Evolutionary conservation across 1,284 basidiomycete genomes (phyloP), one percentile per base, ranked within the genome.

Genomic region (Trametes hirsuta): DNA sequence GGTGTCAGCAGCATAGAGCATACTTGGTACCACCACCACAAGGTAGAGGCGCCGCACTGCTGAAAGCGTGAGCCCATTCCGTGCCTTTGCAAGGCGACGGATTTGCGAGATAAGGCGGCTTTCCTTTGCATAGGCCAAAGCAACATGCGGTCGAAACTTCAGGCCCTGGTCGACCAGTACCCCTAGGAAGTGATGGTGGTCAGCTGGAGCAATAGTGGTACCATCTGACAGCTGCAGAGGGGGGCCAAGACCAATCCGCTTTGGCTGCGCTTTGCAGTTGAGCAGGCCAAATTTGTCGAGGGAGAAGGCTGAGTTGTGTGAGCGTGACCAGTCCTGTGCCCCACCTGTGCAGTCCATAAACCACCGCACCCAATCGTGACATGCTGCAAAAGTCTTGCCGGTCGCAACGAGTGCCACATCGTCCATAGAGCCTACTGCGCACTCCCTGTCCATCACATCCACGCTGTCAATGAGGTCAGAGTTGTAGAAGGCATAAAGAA

Each of bases 81-180:
- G 36, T 0, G 34, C 6, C 15, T 44, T 48, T 9, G 70, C 66
- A 6, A 77, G 53, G 3, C 74, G 34, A 9, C 60, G 37, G 48
- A 72, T 66, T 1, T 56, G 59, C 0, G 56, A 14, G 0, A 69
- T 49, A 59, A 66, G 68, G 39, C 55, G 55, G 0, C 60, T 62
- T 1, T 71, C 76, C 51, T 76, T 79, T 0, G 55, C 67, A 2
- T 74, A n/a, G 0, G 71, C 75, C 0, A 62, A 34, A 4, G 63
- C 62, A 0, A 51, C 57, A 11, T 79, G 78, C 35, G 69, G 62
- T 12, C 66, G 65, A 63, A 72, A 80, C 2, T 59, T 50, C 6
- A 80, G 72, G 15, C 72, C 48, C 6, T 68, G 56, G 65, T 80
- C 77, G 1, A 80, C 18, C 11, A 69, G 45, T 0, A 79, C 63